Base-by-base conservation (phyloP, 805 yeast species). In the Hanseniaspora lindneri region DNA sequence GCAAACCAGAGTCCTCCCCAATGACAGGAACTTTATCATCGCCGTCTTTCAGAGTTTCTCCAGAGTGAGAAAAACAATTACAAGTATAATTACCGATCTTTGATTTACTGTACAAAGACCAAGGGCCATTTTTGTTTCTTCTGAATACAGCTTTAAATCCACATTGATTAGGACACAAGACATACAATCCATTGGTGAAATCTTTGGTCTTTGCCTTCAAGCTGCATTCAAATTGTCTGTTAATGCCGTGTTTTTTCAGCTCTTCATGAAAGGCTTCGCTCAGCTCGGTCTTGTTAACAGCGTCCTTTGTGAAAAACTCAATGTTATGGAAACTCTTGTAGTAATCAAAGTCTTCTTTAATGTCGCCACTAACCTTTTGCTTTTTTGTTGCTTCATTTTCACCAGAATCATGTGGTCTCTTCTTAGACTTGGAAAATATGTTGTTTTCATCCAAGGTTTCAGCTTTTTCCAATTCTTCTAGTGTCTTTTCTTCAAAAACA, bases 391-490 rank as follows among this genome's bases (percentile, higher is more conserved):
- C 19, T 2, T 14, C 29, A 37, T 9, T 30, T 16, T 37, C 33
- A 13, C 16, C 23, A 4, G 21, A 5, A 14, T n/a, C 16, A 17
- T 32, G 30, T 28, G 19, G 4, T 30, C 32, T 17, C 20, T 39
- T 21, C 33, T 41, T 20, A 7, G 29, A 8, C 21, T n/a, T n/a
- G n/a, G n/a, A n/a, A n/a, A n/a, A n/a, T n/a, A n/a, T n/a, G n/a
- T n/a, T n/a, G n/a, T n/a, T n/a, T n/a, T n/a, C n/a, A n/a, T n/a
- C n/a, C n/a, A n/a, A n/a, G n/a, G n/a, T n/a, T n/a, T 53, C 57
- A 10, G 46, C 47, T 25, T 44, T 51, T n/a, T 59, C 63, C 9
- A 62, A 60, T 30, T 58, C 58, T 35, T 56, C 53, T 40, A 58
- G 42, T 52, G 48, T 40, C 59, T 60, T 25, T 56, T 47, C 3